A percentile compares a stretch with the other conserved stretches of the same genome.
phyloP scores from a whole-genome alignment of 2,329 filamentous ascomycete genomes.

The Paracoccidioides lutzii region DNA sequence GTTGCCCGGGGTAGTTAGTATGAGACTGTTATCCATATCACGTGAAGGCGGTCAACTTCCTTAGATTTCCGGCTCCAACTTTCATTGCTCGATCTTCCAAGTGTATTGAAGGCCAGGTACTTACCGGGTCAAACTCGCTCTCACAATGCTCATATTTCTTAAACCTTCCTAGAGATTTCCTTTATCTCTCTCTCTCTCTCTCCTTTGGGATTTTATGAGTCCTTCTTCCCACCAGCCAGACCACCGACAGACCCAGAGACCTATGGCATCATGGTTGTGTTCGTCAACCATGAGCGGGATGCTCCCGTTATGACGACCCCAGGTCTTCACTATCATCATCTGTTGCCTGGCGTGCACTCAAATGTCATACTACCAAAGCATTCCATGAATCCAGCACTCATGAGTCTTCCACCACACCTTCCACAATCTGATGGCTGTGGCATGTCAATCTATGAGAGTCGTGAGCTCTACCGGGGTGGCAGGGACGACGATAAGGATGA shows the following conservation, averaged over 20 bases:
- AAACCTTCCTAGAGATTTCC: not conserved
- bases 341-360: constrained; percentile 7
- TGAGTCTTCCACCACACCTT: constrained; percentile 8
- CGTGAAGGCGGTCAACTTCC: no score
- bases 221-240: not conserved
- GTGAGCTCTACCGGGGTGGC: not conserved
- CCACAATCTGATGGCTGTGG: not conserved
- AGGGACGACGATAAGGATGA: not conserved
- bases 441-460: not conserved
- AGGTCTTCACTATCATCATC: constrained; percentile 11
- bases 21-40: no score
- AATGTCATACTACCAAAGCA: constrained; percentile 7
- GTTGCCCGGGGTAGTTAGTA: no score
- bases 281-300: constrained; percentile 34
- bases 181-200: not conserved
- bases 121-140: not conserved
- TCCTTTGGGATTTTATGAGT: not conserved
- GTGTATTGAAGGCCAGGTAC: no score
- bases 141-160: not conserved
- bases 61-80: no score
- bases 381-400: not conserved
- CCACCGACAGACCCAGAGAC: not conserved
- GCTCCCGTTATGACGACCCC: constrained; percentile 14
- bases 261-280: constrained; percentile 35
- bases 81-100: no score